phyloP scores from a whole-genome alignment of 1,139 yeast species.

The Keqinozyma sinolaborantium region DNA sequence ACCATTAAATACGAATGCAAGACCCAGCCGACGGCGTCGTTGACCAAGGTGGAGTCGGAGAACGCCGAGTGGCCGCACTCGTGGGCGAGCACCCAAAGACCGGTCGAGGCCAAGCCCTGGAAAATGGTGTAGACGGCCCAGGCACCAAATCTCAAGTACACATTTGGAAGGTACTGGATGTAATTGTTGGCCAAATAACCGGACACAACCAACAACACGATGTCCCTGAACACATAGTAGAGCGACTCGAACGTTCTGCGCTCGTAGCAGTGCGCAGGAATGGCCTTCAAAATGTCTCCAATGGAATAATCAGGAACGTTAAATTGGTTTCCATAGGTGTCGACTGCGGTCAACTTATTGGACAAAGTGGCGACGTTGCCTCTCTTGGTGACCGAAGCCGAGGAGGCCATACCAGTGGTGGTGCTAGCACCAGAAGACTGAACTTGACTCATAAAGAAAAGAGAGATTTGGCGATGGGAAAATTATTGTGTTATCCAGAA shows the following conservation, averaged over 20 bases:
- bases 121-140: slow-evolving; percentile 52
- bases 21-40: slow-evolving; percentile 59
- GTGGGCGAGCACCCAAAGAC: slow-evolving; percentile 62
- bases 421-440: slow-evolving; percentile 6
- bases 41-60: slow-evolving; percentile 51
- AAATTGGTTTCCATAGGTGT: slow-evolving; percentile 54
- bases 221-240: slow-evolving; percentile 57
- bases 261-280: slow-evolving; percentile 62
- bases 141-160: slow-evolving; percentile 43
- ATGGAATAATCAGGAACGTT: slow-evolving; percentile 61
- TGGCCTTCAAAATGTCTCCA: slow-evolving; percentile 56
- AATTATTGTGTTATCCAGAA: no score
- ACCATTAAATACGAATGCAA: slow-evolving; percentile 56
- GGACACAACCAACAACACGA: slow-evolving; percentile 36
- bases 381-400: slow-evolving; percentile 20
- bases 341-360: slow-evolving; percentile 37
- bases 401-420: slow-evolving; percentile 3
- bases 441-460: slow-evolving; percentile 4
- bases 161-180: slow-evolving; percentile 49
- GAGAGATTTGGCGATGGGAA: background rate
- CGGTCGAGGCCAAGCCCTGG: slow-evolving; percentile 48
- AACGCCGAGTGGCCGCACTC: slow-evolving; percentile 69
- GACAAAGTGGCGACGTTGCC: slow-evolving; percentile 37
- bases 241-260: slow-evolving; percentile 48
- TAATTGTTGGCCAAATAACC: slow-evolving; percentile 44